Evolutionary conservation across 1,284 basidiomycete genomes (phyloP), one percentile per base, ranked within the genome.

Genomic region (Boletus sp.): DNA sequence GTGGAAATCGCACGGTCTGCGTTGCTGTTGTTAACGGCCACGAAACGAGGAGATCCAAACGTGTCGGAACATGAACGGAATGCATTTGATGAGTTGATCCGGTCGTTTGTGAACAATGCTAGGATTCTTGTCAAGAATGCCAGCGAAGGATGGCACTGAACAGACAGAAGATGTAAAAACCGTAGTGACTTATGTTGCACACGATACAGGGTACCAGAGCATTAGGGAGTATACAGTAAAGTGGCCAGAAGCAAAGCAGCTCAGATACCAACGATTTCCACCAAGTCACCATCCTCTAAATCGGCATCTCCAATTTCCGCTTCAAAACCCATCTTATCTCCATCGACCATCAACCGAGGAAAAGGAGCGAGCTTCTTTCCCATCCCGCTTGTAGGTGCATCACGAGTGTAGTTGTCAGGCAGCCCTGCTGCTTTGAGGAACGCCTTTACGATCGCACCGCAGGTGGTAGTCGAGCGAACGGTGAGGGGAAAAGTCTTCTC

Each of bases 31-130:
- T 70, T 77, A 9, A 73, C 78, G 2, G 84, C 82, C 0, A 66
- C 72, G 29, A 80, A 77, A 56, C 75, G 86, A 22, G 75, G 73
- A 12, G 82, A 86, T 51, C 72, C 72, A 19, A 75, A 70, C 52
- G 72, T 69, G 16, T 58, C 80, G 4, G 82, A 86, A 57, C 65
- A 72, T 32, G 86, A 88, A 57, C 76, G 79, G n/a, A 75, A 71
- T 52, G 84, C 83, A 9, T 89, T 88, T 59, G 86, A 89, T 59
- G 87, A 89, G 58, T 74, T 89, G 40, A 83, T 89, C 44, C 78
- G 86, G 29, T 86, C 84, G n/a, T 88, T 89, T 57, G 86, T 89
- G 36, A 89, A 89, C 57, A 89, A 89, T 57, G 78, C 84, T 6
- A 72, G 86, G 46, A 87, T 89, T 62, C 66, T 89, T 38, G 81